These are phyloP conservation scores for Hypoxylon sp. DNA, from an alignment of 2,329 filamentous ascomycete species.

Conservation along the genomic window DNA sequence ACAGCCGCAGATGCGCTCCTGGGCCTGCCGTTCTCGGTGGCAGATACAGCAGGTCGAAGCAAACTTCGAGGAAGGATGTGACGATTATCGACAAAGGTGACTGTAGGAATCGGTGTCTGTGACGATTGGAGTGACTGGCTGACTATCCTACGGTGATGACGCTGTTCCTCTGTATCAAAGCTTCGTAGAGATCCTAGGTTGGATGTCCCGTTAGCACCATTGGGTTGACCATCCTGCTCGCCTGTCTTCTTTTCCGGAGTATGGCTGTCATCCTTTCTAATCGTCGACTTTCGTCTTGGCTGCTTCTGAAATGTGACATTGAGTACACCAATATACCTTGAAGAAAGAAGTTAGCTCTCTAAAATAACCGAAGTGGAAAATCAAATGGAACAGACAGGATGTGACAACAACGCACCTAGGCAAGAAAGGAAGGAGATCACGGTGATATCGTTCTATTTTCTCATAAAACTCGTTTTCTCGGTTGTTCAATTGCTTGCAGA, in stretches of 20 bases:
- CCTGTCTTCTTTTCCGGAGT: conserved; percentile 45
- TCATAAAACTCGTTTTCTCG: conserved; percentile 99
- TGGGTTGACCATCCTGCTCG: conserved; percentile 57
- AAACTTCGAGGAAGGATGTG: conserved; percentile 92
- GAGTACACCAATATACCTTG: conserved; percentile 96
- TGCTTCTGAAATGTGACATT: conserved; percentile 96
- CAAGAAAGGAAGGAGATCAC: conserved; percentile 89
- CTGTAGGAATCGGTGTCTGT: conserved; percentile 81
- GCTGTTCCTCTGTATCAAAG: conserved; percentile 46
- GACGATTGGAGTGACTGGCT: conserved; percentile 82
- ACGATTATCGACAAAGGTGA: conserved; percentile 93
- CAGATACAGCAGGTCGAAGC: conserved; percentile 72
- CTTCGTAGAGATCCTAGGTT: conserved; percentile 31
- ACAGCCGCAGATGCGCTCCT: conserved; percentile 57
- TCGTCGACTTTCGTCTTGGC: conserved; percentile 73
- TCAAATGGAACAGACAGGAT: conserved; percentile 37
- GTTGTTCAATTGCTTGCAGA: conserved; percentile 98
- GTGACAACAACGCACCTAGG: conserved; percentile 74
- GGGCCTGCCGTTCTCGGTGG: conserved; percentile 54
- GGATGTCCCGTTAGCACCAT: conserved; percentile 43
- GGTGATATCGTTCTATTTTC: conserved; percentile 91
- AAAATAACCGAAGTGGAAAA: conserved; percentile 1
- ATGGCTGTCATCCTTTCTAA: conserved; percentile 65
- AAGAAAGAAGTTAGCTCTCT: conserved; percentile 47
- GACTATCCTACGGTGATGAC: conserved; percentile 63